Base-by-base conservation (phyloP, 495 filamentous ascomycete species). In the Talaromyces thailandensis region DNA sequence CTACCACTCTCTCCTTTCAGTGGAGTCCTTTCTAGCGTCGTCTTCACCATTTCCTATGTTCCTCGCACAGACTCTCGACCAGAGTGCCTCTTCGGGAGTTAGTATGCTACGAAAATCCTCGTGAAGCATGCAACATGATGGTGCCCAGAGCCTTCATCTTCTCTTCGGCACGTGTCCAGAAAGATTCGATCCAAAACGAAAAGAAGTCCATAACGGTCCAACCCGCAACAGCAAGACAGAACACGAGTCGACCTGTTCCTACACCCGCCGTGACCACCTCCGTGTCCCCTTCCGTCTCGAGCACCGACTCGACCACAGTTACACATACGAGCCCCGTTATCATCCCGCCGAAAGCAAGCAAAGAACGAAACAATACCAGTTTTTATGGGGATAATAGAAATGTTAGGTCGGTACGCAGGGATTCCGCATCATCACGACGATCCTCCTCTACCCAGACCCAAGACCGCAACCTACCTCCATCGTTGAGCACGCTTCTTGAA, bases 1-100 rank as follows among this genome's bases (percentile, higher is more conserved):
- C 50, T 14, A 21, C 23, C 24, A 28, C 24, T 6, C 24, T 55
- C 52, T 29, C 11, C 6, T 24, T 11, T 57, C 9, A 58, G 56
- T 8, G 56, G 56, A 21, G 16, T 23, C n/a, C 23, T n/a, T 37
- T 23, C 6, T 4, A 21, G n/a, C 21, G 14, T 24, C 35, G 8
- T 61, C 6, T 18, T 40, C 59, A 52, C 43, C 59, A 50, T 29
- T 23, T 25, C 43, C 61, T 68, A 80, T 80, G 77, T 80, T 77
- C 75, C 75, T 80, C 69, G 75, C 62, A 45, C 77, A 79, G 67
- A 69, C 58, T 7, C 76, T 79, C 66, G 77, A 80, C 62, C 77
- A 78, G 67, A 80, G 76, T 72, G 77, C 76, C 72, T 79, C 75
- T 32, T 73, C 77, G 64, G 77, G 77, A 70, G 64, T 23, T 65